Evolutionary conservation across 768 basidiomycete species (phyloP), one percentile per base, ranked within the genome.

Genomic region (Suillus subalutaceus): DNA sequence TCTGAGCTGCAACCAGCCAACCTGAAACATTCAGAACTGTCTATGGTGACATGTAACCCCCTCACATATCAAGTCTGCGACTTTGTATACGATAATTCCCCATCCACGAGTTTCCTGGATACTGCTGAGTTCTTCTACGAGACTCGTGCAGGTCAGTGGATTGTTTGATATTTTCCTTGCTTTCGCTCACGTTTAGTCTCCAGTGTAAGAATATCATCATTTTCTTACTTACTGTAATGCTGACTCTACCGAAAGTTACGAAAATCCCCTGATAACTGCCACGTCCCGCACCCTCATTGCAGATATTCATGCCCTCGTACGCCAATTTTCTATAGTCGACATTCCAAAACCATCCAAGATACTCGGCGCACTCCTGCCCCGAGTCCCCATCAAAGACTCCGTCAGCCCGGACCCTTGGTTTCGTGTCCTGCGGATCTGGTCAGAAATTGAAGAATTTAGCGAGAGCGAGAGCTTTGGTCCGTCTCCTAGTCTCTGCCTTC

Each of bases 401-500:
- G 52, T 30, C 16, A 32, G 18, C 16, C 32, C 52, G 7, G 77
- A 75, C 43, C 77, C 84, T 20, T 84, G 89, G 75, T 91, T 92
- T 74, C 87, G 84, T 68, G 88, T 84, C 7, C 67, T 91, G 63
- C 84, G 88, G 37, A 83, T 89, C 48, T 93, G 92, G 92, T 88
- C 86, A 6, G 91, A 94, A 70, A 80, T 93, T 50, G 85, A 86
- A 46, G 91, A 93, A 68, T 80, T 93, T 58, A 90, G 85, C 70
- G 92, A 94, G 77, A 90, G 84, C 72, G 92, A 93, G 71, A 89
- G 87, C 18, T 94, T 93, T 73, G 92, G 92, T 92, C 72, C 65
- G 84, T 77, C 9, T 32, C 62, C 44, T 64, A 74, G 71, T 46
- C 44, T 66, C 26, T 30, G 18, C 53, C 2, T 18, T 18, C 53